Conservation (phyloP, 345 rosid species). For the Isatis tinctoria region DNA sequence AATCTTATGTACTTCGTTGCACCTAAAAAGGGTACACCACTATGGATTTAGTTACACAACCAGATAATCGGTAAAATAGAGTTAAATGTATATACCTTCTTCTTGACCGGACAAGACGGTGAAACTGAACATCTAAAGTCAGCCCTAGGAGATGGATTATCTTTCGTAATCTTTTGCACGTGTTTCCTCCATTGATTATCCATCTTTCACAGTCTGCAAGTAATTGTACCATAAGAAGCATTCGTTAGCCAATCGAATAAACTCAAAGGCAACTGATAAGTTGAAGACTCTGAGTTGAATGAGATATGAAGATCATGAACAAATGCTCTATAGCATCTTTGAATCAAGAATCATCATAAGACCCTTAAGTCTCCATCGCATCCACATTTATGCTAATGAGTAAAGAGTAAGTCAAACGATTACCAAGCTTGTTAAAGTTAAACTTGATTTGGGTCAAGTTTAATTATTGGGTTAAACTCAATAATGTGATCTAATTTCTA, state of each 20-base stretch:
- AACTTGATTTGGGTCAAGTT: too few species aligned
- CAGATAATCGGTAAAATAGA: neutral
- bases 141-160: constrained; percentile 94
- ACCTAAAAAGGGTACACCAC: constrained; percentile 40
- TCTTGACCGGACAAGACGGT: constrained; percentile 76
- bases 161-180: constrained; percentile 92
- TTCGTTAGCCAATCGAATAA: neutral
- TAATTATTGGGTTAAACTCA: too few species aligned
- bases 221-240: neutral
- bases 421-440: too few species aligned
- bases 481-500: too few species aligned
- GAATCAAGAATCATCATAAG: neutral
- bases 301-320: neutral
- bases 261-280: neutral
- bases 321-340: neutral
- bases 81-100: constrained; percentile 49
- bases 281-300: neutral
- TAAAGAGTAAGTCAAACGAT: neutral
- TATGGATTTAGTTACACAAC: neutral
- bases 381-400: neutral
- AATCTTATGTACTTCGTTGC: constrained; percentile 75
- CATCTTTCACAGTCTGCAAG: constrained; percentile 72
- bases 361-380: too few species aligned
- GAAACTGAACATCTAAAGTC: constrained; percentile 84
- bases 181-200: constrained; percentile 94